Conservation (phyloP, 352 stramenopile species). For the Globisporangium ultimum region DNA sequence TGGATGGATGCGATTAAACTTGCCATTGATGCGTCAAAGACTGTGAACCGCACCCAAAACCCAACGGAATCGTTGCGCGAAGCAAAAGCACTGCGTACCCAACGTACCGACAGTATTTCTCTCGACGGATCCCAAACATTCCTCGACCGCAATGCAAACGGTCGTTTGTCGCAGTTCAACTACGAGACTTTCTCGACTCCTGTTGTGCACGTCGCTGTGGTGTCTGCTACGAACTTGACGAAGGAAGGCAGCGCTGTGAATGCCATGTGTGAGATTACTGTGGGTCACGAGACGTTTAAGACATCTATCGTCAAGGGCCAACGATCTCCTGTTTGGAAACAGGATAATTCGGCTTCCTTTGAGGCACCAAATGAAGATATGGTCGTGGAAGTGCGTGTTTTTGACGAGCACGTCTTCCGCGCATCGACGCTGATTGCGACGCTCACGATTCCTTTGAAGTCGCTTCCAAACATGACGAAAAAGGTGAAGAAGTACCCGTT, state of each 20-base stretch:
- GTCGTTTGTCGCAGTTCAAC: slow-evolving; percentile 82
- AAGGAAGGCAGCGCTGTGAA: slow-evolving; percentile 76
- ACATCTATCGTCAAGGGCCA: slow-evolving; percentile 80
- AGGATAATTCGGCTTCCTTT: slow-evolving; percentile 83
- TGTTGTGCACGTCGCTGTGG: slow-evolving; percentile 72
- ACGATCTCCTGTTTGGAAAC: slow-evolving; percentile 82
- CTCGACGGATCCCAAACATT: slow-evolving; percentile 55
- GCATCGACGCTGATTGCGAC: slow-evolving; percentile 70
- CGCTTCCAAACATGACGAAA: slow-evolving; percentile 83
- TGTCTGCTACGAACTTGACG: slow-evolving; percentile 79
- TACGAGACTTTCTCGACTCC: slow-evolving; percentile 81
- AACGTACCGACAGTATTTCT: slow-evolving; percentile 65
- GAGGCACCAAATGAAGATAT: slow-evolving; percentile 74
- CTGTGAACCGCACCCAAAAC: slow-evolving; percentile 64
- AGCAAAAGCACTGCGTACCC: slow-evolving; percentile 50
- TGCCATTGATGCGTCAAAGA: slow-evolving; percentile 81
- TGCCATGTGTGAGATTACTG: slow-evolving; percentile 75
- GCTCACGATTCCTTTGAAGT: slow-evolving; percentile 76
- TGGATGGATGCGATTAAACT: slow-evolving; percentile 88
- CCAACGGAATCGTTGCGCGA: slow-evolving; percentile 47
- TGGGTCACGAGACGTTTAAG: slow-evolving; percentile 81
- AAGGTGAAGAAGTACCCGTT: slow-evolving; percentile 79
- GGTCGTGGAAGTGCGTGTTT: slow-evolving; percentile 81
- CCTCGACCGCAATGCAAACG: slow-evolving; percentile 58
- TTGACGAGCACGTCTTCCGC: slow-evolving; percentile 80